These are phyloP conservation scores for Tetramitus jugosus DNA, from an alignment of 208 protist genomes.

Conservation along the genomic window DNA sequence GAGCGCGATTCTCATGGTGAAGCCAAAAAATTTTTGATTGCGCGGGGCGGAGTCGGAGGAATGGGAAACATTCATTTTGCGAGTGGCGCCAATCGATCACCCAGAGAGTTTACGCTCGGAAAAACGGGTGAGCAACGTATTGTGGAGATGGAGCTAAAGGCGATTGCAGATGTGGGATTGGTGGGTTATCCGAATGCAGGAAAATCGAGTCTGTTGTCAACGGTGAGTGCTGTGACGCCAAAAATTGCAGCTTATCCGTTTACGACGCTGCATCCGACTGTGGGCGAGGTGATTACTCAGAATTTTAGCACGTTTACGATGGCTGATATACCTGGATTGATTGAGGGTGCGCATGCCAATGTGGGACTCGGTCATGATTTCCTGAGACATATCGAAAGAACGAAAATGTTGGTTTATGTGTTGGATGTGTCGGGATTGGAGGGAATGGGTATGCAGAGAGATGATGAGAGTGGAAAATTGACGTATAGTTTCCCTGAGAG, in stretches of 20 bases:
- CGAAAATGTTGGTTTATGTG: slow-evolving; percentile 37
- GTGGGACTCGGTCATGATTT: slow-evolving; percentile 76
- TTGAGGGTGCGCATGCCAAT: slow-evolving; percentile 71
- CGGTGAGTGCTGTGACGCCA: slow-evolving; percentile 69
- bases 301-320: slow-evolving; percentile 63
- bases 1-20: no score
- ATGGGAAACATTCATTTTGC: slow-evolving; percentile 32
- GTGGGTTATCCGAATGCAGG: slow-evolving; percentile 80
- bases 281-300: slow-evolving; percentile 49
- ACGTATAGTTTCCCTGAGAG: no score
- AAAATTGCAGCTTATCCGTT: slow-evolving; percentile 71
- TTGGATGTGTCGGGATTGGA: neutral
- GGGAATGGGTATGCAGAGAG: neutral
- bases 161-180: slow-evolving; percentile 74
- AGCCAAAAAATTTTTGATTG: slow-evolving; percentile 15
- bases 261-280: slow-evolving; percentile 73
- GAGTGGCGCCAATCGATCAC: slow-evolving; percentile 29
- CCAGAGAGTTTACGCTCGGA: slow-evolving; percentile 21
- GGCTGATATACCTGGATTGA: slow-evolving; percentile 74
- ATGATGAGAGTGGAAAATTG: neutral
- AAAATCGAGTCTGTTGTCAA: slow-evolving; percentile 75
- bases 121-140: slow-evolving; percentile 29
- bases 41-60: slow-evolving; percentile 29
- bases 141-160: slow-evolving; percentile 69
- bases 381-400: slow-evolving; percentile 76